Evolutionary conservation across 2,329 filamentous ascomycete species (phyloP).

Genomic region (Furcasterigmium furcatum): DNA sequence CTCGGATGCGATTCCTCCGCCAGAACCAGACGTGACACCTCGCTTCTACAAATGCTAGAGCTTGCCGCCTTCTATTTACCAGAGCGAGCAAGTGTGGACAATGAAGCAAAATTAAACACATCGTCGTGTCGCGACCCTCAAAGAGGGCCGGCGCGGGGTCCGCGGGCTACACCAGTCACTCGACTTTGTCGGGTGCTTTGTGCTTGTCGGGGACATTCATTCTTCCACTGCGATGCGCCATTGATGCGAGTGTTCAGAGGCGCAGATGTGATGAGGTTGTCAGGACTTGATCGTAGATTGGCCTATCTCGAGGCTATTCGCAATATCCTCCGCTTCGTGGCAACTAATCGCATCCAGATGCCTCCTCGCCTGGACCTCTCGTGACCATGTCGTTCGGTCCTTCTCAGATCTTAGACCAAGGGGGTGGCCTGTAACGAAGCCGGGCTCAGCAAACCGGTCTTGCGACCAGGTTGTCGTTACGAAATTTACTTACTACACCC

Average conservation of each 20-base stretch:
- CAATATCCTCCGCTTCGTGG: too few relatives aligned
- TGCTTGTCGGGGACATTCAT: constrained; percentile 16
- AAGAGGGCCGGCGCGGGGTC: constrained; percentile 9
- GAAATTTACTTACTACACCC: constrained; percentile 17
- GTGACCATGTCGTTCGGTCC: too few relatives aligned
- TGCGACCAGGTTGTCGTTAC: too few relatives aligned
- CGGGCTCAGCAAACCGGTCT: not conserved
- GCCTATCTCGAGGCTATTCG: too few relatives aligned
- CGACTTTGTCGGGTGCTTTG: constrained; percentile 19
- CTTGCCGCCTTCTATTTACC: constrained; percentile 52
- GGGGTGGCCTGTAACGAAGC: constrained; percentile 19
- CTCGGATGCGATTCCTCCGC: too few relatives aligned
- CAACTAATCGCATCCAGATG: too few relatives aligned
- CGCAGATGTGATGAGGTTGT: not conserved
- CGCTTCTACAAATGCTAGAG: constrained; percentile 67
- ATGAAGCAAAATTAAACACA: constrained; percentile 59
- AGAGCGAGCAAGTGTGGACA: constrained; percentile 67
- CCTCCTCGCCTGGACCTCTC: too few relatives aligned
- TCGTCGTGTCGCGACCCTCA: constrained; percentile 19
- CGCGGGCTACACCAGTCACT: constrained; percentile 13
- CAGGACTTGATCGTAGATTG: too few relatives aligned
- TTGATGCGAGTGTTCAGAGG: not conserved
- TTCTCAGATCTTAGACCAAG: constrained; percentile 26
- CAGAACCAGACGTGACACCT: too few relatives aligned
- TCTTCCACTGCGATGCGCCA: not conserved